Conservation (phyloP, 1,139 yeast genomes). For the Kodamaea anthophila region DNA sequence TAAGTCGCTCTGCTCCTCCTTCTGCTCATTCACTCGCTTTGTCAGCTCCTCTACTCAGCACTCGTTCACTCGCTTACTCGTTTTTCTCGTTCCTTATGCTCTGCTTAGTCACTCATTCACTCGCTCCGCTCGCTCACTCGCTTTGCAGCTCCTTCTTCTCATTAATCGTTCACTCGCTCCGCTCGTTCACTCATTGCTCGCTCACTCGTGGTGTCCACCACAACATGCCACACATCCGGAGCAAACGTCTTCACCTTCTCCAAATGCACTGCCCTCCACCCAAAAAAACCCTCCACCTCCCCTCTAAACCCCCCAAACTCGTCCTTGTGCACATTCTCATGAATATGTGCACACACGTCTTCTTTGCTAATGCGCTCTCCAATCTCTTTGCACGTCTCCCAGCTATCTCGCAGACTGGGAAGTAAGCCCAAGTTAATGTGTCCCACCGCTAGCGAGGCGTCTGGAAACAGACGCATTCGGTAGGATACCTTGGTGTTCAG, state of each 20-base stretch:
- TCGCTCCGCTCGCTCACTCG: not conserved
- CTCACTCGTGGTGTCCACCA: conserved; percentile 37
- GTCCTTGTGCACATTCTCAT: conserved; percentile 59
- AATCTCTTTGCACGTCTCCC: conserved; percentile 42
- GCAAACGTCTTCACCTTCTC: conserved; percentile 79
- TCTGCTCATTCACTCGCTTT: too few relatives aligned
- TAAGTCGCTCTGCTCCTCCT: too few relatives aligned
- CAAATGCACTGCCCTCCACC: conserved; percentile 18
- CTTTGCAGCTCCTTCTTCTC: not conserved
- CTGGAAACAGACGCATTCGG: conserved; percentile 30
- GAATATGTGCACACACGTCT: conserved; percentile 49
- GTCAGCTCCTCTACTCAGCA: too few relatives aligned
- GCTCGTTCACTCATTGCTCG: not conserved
- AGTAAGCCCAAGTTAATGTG: conserved; percentile 76
- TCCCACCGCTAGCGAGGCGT: conserved; percentile 23
- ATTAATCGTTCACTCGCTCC: not conserved
- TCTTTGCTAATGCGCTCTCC: conserved; percentile 7
- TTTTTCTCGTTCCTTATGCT: not conserved
- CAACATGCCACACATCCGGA: conserved; percentile 79
- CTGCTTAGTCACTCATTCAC: not conserved
- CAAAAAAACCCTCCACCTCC: conserved; percentile 22
- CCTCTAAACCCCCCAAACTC: conserved; percentile 32
- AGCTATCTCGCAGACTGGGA: conserved; percentile 61
- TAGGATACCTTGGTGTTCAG: conserved; percentile 46
- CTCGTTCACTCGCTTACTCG: too few relatives aligned